phyloP scores from a whole-genome alignment of 1,284 basidiomycete species.

The Ganoderma boninense region DNA sequence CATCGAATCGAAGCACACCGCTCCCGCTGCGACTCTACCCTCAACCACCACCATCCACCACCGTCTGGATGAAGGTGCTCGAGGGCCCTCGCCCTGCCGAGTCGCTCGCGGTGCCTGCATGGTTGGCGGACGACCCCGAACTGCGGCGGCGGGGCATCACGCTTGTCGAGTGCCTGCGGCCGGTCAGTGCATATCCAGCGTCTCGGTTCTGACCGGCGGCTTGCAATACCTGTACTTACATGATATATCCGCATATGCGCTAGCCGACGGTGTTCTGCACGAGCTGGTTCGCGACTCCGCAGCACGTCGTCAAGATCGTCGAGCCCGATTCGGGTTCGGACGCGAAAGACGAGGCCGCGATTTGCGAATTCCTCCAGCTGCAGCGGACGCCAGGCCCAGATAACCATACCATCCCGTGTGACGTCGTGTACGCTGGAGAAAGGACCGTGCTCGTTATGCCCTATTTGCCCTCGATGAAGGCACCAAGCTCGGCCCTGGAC shows the following conservation, averaged over 20 bases:
- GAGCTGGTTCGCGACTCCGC: not conserved
- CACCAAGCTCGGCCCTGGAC: not conserved
- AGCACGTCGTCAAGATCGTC: conserved; percentile 3
- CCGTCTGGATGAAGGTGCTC: not conserved
- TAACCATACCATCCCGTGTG: conserved; percentile 3
- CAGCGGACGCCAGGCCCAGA: too few relatives aligned
- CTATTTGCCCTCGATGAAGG: not conserved
- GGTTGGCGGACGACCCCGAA: not conserved
- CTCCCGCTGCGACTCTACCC: not conserved
- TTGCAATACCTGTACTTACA: too few relatives aligned
- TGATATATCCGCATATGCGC: too few relatives aligned
- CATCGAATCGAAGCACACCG: too few relatives aligned
- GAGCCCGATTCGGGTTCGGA: not conserved
- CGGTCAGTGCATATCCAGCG: not conserved
- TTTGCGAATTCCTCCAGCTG: conserved; percentile 3
- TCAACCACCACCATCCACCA: not conserved
- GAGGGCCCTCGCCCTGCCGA: not conserved
- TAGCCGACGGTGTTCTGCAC: conserved; percentile 6
- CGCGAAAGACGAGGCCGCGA: not conserved
- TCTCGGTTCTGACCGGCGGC: not conserved
- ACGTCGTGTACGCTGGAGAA: not conserved
- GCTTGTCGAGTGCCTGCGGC: not conserved
- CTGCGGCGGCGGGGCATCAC: not conserved
- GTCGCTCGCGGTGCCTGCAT: not conserved
- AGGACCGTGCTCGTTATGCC: conserved; percentile 1